A percentile compares a stretch with the other conserved stretches of the same genome.
phyloP scores from a whole-genome alignment of 352 stramenopile species.

The Pythium periplocum region DNA sequence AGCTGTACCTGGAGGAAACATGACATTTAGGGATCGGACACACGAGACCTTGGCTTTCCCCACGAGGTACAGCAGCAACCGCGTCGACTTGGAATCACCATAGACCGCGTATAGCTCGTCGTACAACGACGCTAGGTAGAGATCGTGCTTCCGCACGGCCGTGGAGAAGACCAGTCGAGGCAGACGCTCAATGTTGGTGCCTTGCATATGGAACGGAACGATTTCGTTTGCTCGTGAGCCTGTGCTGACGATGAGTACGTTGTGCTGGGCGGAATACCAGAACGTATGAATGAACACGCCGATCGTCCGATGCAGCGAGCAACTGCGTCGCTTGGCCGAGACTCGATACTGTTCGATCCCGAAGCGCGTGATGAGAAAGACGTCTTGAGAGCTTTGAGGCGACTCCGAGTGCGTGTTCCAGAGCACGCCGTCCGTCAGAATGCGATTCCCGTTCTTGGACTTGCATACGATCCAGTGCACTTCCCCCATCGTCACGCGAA shows the following conservation, averaged over 20 bases:
- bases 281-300: slow-evolving; percentile 61
- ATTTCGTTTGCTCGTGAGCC: slow-evolving; percentile 76
- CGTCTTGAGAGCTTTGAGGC: slow-evolving; percentile 49
- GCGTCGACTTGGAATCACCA: slow-evolving; percentile 41
- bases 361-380: slow-evolving; percentile 69
- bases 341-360: slow-evolving; percentile 76
- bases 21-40: slow-evolving; percentile 66
- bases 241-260: slow-evolving; percentile 62
- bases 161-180: slow-evolving; percentile 69
- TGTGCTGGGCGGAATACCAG: slow-evolving; percentile 62
- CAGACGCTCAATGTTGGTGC: slow-evolving; percentile 55
- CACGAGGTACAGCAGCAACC: slow-evolving; percentile 75
- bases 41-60: slow-evolving; percentile 55
- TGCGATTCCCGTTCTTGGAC: slow-evolving; percentile 54
- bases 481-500: slow-evolving; percentile 34
- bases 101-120: slow-evolving; percentile 64
- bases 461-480: slow-evolving; percentile 73
- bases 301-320: slow-evolving; percentile 49
- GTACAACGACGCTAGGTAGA: slow-evolving; percentile 68
- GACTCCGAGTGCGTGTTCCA: slow-evolving; percentile 58
- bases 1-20: slow-evolving; percentile 50
- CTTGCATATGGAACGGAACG: slow-evolving; percentile 60
- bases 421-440: slow-evolving; percentile 47
- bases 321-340: slow-evolving; percentile 48
- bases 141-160: slow-evolving; percentile 38